Evolutionary conservation across 495 filamentous ascomycete genomes (phyloP), one percentile per base, ranked within the genome.

Genomic region (Lentithecium fluviatile): DNA sequence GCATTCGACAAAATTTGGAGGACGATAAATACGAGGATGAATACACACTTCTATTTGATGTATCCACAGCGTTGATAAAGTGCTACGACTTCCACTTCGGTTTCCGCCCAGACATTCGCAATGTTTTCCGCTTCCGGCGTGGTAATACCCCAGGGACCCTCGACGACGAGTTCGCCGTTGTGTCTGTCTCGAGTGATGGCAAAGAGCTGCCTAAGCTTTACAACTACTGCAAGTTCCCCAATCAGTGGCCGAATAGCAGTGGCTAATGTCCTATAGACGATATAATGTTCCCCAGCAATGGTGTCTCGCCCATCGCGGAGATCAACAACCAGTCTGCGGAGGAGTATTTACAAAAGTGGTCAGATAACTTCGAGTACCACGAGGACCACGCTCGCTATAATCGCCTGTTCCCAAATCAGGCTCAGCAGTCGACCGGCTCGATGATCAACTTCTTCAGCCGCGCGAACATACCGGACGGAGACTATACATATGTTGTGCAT

Each of bases 371-470:
- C n/a, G 49, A 57, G 11, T 71, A 71, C 55, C 75, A 76, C 48
- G 78, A 81, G 56, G 70, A 68, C 24, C 77, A 81, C 56, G 75
- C 77, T n/a, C 75, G 73, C 1, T 81, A 78, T 58, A 81, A 81
- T 56, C 70, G 72, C 4, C 72, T 79, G 66, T 81, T 81, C 58
- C 50, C 69, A 69, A 59, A 69, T 67, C 63, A 70, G 65, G 73
- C 71, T 52, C 12, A 45, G 37, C 49, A 37, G 11, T 40, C 60
- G 6, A 36, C 36, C 23, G 36, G 26, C 10, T 32, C 25, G 15
- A 19, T 13, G 8, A n/a, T 57, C 10, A 57, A 50, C 38, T n/a
- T 45, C 36, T 59, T 48, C 8, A 45, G 52, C 11, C 38, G 46
- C 8, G 45, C 17, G 10, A 12, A 19, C 34, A 37, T 42, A 13